These are phyloP conservation scores for Boletus smithii DNA, from an alignment of 1,284 basidiomycete species.

Conservation along the genomic window DNA sequence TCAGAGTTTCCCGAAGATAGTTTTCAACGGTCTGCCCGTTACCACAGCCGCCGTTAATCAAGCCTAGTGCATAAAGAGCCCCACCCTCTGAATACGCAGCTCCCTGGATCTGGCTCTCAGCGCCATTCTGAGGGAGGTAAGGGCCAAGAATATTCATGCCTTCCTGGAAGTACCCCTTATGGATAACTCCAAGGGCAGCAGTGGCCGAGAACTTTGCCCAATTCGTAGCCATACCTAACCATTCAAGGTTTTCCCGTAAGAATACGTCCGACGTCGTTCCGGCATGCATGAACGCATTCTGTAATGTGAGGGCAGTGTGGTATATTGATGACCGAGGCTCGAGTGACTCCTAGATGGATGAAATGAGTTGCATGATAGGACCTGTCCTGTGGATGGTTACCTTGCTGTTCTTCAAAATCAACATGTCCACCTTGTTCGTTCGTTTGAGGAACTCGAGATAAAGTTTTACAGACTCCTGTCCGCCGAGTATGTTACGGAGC, in stretches of 20 bases:
- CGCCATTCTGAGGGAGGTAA: constrained; percentile 79
- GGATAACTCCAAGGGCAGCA: constrained; percentile 92
- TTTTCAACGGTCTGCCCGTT: constrained; percentile 65
- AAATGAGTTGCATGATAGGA: constrained; percentile 1
- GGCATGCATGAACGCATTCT: constrained; percentile 94
- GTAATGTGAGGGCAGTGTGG: constrained; percentile 90
- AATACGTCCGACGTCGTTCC: constrained; percentile 93
- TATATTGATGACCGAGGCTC: constrained; percentile 94
- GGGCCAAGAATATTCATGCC: constrained; percentile 91
- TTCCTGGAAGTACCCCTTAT: constrained; percentile 92
- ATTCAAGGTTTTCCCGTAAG: constrained; percentile 91
- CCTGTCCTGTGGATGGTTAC: constrained; percentile 38
- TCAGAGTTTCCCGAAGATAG: constrained; percentile 77
- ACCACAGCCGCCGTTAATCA: constrained; percentile 88
- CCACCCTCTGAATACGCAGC: constrained; percentile 91
- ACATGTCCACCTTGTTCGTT: constrained; percentile 89
- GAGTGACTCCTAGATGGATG: constrained; percentile 73
- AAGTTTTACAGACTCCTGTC: constrained; percentile 86
- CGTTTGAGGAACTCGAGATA: constrained; percentile 92
- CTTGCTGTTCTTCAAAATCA: constrained; percentile 90
- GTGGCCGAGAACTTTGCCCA: constrained; percentile 98
- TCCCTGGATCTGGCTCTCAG: constrained; percentile 67
- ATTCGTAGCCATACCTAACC: constrained; percentile 89
- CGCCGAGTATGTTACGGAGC: constrained; percentile 78
- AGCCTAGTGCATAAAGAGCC: constrained; percentile 87